phyloP scores from a whole-genome alignment of 2,329 filamentous ascomycete species.

The Camillea tinctor region DNA sequence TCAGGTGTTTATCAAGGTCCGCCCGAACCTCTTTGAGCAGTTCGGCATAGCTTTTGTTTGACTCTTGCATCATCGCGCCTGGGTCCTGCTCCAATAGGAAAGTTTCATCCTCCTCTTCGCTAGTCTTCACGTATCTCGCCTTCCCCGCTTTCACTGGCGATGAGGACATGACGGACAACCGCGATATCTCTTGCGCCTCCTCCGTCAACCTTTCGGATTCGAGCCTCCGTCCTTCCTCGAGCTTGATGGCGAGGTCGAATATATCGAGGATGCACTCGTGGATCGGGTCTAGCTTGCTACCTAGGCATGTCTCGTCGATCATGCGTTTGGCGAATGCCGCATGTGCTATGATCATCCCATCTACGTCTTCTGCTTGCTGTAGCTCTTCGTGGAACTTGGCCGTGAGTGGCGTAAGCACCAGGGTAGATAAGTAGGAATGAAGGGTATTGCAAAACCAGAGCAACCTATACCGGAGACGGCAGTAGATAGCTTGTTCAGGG shows the following conservation, averaged over 20 bases:
- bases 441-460: constrained; percentile 76
- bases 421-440: constrained; percentile 72
- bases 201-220: constrained; percentile 38
- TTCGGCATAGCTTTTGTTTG: constrained; percentile 47
- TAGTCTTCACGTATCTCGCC: constrained; percentile 26
- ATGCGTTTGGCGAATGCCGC: constrained; percentile 60
- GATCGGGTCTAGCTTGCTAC: constrained; percentile 67
- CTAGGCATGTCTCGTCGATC: constrained; percentile 67
- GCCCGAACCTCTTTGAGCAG: constrained; percentile 55
- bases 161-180: constrained; percentile 38
- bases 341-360: constrained; percentile 76
- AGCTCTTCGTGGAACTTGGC: constrained; percentile 57
- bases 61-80: constrained; percentile 30
- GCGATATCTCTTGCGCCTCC: constrained; percentile 39
- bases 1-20: constrained; percentile 64
- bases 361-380: constrained; percentile 65
- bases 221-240: constrained; percentile 58
- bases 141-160: constrained; percentile 29
- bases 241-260: constrained; percentile 70
- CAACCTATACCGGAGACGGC: constrained; percentile 64
- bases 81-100: constrained; percentile 32
- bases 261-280: constrained; percentile 70
- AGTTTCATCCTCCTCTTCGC: constrained; percentile 32
- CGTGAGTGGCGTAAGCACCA: constrained; percentile 65
- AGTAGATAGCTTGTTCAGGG: constrained; percentile 50